Evolutionary conservation across 2,329 filamentous ascomycete genomes (phyloP), one percentile per base, ranked within the genome.

Genomic region (Colletotrichum kahawae): DNA sequence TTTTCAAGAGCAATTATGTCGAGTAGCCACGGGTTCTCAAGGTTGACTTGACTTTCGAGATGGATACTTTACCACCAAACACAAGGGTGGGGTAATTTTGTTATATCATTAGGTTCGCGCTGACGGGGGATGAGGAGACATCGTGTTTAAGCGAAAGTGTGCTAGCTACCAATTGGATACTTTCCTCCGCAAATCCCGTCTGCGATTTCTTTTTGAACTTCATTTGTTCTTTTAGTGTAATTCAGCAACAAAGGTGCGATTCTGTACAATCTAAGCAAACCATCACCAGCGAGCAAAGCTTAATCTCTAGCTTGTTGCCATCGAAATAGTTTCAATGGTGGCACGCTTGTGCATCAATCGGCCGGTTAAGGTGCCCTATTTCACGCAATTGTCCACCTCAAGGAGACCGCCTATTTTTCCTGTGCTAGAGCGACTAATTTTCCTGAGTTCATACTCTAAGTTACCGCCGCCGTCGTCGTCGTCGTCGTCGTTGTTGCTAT

Each of bases 1-100:
- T 78, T 1, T 78, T 78, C 29, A 60, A 67, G 21, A 74, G 69
- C 13, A 77, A 77, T 13, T 78, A 78, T 68, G 71, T 77, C n/a
- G 38, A 75, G 13, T 77, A 65, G 27, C 7, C 10, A 31, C 13
- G 0, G 7, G 1, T 31, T 21, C 13, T 1, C n/a, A 57, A 27
- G 10, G 54, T 21, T 57, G 1, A 1, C 14, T 13, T 31, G 1
- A 3, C 24, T 18, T 2, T 4, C 0, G 12, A 21, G 5, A 21
- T 51, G n/a, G 43, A 4, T 7, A 21, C 9, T 3, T 51, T 4
- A 51, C n/a, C n/a, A 51, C 10, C 43, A 13, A 51, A 4, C 8
- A n/a, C 4, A 9, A n/a, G 8, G 6, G n/a, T 51, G 43, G 43
- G 2, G 4, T 43, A 2, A 4, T 43, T 18, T 9, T 5, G 36